Evolutionary conservation across 495 filamentous ascomycete species (phyloP), one percentile per base, ranked within the genome.

Genomic region (Podospora sp.): DNA sequence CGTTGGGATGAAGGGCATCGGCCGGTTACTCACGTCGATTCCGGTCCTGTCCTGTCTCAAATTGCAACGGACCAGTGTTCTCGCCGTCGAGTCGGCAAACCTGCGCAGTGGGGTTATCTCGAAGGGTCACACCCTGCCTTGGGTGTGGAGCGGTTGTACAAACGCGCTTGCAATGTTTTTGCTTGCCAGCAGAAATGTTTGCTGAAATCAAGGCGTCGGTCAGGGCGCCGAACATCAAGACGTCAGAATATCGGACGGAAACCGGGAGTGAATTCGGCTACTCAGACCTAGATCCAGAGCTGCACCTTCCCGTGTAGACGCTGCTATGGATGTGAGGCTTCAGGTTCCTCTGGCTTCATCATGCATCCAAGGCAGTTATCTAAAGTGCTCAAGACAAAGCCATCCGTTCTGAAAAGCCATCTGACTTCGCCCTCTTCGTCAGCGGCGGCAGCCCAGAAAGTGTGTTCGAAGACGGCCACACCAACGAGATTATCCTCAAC

Each of bases 31-130:
- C 22, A 27, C 53, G 0, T 27, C 26, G 22, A 26, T 21, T 57
- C n/a, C 22, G 18, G 53, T 26, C 16, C 53, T 57, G 53, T 26
- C 16, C 53, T 57, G 53, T 57, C 53, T 57, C 53, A 57, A 21
- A 21, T 57, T 16, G 26, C 53, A 21, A 27, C 53, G 26, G 53
- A 57, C 7, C n/a, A 7, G 22, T 57, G 51, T 27, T 11, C 53
- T 24, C 22, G 22, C 22, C 22, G 21, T 20, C 40, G 40, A 46
- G 12, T 46, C 11, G 40, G 9, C 16, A 18, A 46, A 18, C 16
- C 40, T 46, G 40, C 14, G 40, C 12, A 2, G 40, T 18, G 40
- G 40, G 9, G 40, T 6, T 33, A 33, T 33, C 40, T 46, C 11
- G 40, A 46, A 36, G 40, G 5, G 40, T 12, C 40, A 46, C 12